A percentile compares a stretch with the other conserved stretches of the same genome.
phyloP scores from a whole-genome alignment of 805 yeast species.

The Monosporozyma aquatica region DNA sequence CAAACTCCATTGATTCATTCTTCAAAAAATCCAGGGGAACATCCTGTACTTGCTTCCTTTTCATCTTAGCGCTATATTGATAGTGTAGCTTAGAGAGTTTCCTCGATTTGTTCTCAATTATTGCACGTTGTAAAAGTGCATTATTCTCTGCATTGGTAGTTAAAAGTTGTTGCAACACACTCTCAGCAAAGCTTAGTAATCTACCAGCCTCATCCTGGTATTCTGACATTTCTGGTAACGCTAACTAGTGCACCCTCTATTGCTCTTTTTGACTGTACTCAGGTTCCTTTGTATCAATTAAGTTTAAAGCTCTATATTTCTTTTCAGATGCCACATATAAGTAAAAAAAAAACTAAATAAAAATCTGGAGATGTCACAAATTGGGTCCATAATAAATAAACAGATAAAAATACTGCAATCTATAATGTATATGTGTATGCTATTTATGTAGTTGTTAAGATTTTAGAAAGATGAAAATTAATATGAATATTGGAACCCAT shows the following conservation, averaged over 20 bases:
- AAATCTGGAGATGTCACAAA: no score
- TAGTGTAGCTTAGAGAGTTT: background rate
- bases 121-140: background rate
- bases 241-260: no score
- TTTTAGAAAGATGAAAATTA: background rate
- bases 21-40: background rate
- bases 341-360: no score
- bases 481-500: constrained; percentile 13
- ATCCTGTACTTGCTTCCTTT: background rate
- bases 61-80: background rate
- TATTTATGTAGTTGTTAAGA: no score
- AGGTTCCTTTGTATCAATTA: background rate
- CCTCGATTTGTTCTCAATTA: background rate
- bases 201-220: background rate
- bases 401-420: no score
- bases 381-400: no score
- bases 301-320: background rate
- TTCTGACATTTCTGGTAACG: background rate
- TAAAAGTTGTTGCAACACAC: background rate
- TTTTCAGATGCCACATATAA: no score
- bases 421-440: no score
- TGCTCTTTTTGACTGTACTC: background rate
- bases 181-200: background rate
- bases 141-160: background rate
- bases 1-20: background rate